These are phyloP conservation scores for Hevea brasiliensis DNA, from an alignment of 345 rosid species.

Conservation along the genomic window DNA sequence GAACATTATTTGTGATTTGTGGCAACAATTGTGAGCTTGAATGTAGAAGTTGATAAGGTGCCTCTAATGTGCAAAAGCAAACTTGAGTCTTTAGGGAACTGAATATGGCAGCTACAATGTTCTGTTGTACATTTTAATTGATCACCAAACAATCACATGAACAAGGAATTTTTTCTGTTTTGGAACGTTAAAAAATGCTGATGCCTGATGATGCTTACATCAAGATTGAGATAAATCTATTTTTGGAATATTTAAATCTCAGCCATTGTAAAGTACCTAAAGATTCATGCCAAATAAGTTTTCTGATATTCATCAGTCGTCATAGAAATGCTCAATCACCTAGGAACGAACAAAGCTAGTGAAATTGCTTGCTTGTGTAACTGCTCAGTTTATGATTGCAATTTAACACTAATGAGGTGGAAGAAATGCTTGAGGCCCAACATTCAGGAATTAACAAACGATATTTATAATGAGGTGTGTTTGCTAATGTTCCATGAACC, in stretches of 20 bases:
- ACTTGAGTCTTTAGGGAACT: neutral
- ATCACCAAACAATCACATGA: too few relatives aligned
- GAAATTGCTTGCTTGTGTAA: neutral
- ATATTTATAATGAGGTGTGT: neutral
- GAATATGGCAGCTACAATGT: neutral
- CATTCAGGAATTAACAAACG: neutral
- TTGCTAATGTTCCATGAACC: neutral
- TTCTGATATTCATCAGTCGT: neutral
- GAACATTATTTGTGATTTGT: neutral
- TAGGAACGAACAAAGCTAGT: neutral
- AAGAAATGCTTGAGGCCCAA: neutral
- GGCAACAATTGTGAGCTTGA: neutral
- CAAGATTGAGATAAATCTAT: neutral
- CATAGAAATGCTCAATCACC: neutral
- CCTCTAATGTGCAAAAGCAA: neutral
- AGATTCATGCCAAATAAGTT: neutral
- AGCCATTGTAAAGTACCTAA: neutral
- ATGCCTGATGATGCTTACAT: neutral
- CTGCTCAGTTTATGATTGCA: neutral
- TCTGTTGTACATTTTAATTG: neutral
- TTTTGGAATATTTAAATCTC: neutral
- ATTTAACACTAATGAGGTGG: neutral
- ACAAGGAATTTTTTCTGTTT: neutral
- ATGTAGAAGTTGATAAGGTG: neutral
- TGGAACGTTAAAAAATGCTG: neutral